These are phyloP conservation scores for Albizia julibrissin DNA, from an alignment of 306 rosid genomes.

Conservation along the genomic window DNA sequence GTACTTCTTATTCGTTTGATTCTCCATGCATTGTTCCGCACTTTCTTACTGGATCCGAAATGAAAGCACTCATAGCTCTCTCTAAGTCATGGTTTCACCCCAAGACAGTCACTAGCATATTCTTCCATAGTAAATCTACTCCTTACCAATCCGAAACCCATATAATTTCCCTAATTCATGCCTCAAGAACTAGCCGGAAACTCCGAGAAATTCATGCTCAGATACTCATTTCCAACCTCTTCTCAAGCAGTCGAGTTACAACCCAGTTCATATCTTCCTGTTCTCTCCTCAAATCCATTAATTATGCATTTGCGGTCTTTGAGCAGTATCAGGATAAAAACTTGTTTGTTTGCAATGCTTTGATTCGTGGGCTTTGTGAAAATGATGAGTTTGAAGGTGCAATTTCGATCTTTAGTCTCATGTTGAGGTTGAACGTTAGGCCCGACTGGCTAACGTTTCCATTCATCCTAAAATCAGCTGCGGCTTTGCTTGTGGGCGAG, in stretches of 20 bases:
- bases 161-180: constrained; percentile 1
- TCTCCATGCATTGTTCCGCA: neutral
- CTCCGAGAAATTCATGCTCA: constrained; percentile 14
- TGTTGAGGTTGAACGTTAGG: neutral
- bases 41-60: neutral
- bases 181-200: neutral
- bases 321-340: neutral
- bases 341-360: constrained; percentile 9
- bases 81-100: neutral
- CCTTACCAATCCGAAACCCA: neutral
- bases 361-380: constrained; percentile 15
- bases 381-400: constrained; percentile 1
- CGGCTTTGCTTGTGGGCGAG: neutral
- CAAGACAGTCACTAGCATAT: neutral
- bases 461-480: neutral
- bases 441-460: constrained; percentile 15
- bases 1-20: neutral
- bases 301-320: neutral
- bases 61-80: neutral
- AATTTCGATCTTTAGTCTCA: neutral
- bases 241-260: neutral
- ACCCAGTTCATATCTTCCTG: constrained; percentile 18
- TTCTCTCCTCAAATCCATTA: constrained; percentile 8
- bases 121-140: neutral
- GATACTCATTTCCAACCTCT: neutral